phyloP scores from a whole-genome alignment of 441 rosid genomes.

The Pelargonium myrrhifolium region DNA sequence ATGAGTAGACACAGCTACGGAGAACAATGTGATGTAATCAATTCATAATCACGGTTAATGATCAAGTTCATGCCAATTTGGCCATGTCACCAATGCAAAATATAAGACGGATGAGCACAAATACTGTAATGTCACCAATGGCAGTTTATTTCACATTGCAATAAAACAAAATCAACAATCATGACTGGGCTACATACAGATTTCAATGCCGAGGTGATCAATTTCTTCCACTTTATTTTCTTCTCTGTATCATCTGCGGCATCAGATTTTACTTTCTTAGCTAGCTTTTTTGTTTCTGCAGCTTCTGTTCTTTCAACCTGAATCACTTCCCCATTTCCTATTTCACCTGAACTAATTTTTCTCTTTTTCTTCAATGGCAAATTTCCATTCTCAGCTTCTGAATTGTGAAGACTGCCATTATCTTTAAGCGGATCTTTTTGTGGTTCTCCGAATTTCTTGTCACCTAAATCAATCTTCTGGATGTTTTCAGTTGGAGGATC shows the following conservation, averaged over 20 bases:
- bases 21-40: no score
- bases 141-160: background rate
- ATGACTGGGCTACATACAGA: conserved; percentile 35
- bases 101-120: no score
- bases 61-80: no score
- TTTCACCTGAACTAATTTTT: conserved; percentile 38
- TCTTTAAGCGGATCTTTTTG: conserved; percentile 27
- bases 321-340: conserved; percentile 32
- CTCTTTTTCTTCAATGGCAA: conserved; percentile 43
- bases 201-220: conserved; percentile 57
- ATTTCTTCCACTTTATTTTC: conserved; percentile 77
- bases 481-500: conserved; percentile 28
- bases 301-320: conserved; percentile 22
- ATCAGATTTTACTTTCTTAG: conserved; percentile 39
- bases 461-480: conserved; percentile 21
- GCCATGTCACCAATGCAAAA: no score
- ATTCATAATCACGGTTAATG: no score
- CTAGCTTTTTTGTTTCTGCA: conserved; percentile 16
- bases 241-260: conserved; percentile 26
- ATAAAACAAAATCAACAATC: background rate
- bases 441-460: conserved; percentile 21
- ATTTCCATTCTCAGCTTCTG: conserved; percentile 30
- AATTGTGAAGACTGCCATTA: background rate
- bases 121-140: background rate
- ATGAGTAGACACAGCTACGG: no score